phyloP scores from a whole-genome alignment of 1,284 basidiomycete genomes.

The Trichosporon inkin region DNA sequence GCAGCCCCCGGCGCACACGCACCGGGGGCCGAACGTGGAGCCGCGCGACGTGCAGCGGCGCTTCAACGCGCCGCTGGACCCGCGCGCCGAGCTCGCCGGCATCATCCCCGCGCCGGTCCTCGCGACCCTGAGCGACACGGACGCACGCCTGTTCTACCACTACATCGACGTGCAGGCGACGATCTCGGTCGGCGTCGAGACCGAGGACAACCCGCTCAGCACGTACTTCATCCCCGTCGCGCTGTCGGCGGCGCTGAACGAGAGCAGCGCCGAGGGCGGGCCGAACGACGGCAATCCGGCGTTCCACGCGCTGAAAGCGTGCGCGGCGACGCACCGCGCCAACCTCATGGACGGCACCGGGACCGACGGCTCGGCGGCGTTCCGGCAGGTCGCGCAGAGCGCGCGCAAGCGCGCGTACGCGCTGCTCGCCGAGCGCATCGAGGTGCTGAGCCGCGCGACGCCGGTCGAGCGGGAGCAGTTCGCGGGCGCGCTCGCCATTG shows the following conservation, averaged over 20 bases:
- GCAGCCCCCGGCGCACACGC: neutral
- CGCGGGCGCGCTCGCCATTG: constrained; percentile 9
- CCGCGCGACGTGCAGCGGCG: constrained; percentile 18
- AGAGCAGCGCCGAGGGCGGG: neutral
- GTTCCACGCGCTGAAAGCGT: constrained; percentile 17
- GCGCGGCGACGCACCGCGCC: constrained; percentile 18
- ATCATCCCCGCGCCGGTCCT: constrained; percentile 11
- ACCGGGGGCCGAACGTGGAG: constrained; percentile 15
- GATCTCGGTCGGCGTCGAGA: constrained; percentile 14
- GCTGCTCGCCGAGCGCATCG: constrained; percentile 5
- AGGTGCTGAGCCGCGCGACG: neutral
- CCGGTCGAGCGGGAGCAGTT: constrained; percentile 16
- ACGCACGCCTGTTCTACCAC: constrained; percentile 17
- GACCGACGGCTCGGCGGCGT: constrained; percentile 1
- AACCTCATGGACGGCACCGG: constrained; percentile 22
- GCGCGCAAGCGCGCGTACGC: constrained; percentile 14
- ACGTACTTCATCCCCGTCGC: constrained; percentile 18
- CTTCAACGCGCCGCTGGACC: constrained; percentile 17
- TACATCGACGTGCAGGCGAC: constrained; percentile 19
- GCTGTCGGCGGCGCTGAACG: constrained; percentile 11
- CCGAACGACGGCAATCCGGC: constrained; percentile 18
- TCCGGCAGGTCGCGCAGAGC: constrained; percentile 15
- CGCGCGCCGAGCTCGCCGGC: constrained; percentile 12
- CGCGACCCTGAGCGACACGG: constrained; percentile 16
- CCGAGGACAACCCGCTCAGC: constrained; percentile 13